Evolutionary conservation across 768 basidiomycete genomes (phyloP), one percentile per base, ranked within the genome.

Genomic region (Phaeotremella fagi): DNA sequence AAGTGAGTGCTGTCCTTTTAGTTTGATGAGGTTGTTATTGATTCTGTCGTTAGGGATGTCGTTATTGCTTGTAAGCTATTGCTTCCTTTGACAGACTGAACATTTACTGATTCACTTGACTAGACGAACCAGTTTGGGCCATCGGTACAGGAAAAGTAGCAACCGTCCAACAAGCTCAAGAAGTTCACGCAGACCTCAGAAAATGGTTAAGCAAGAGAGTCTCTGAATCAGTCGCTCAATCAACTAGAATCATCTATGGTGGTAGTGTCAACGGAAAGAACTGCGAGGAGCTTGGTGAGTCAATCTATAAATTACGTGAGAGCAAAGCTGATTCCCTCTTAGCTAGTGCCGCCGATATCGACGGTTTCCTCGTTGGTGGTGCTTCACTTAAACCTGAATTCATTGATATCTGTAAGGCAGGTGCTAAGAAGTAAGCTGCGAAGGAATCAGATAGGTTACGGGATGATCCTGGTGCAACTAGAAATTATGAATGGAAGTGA

Each of bases 301-400:
- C 22, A 6, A 31, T 28, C 24, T 37, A 16, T 37, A 54, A 31
- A 48, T 18, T 4, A 29, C 7, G 31, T 7, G 31, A 33, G 31
- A 16, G 7, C 48, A 50, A 54, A 18, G 46, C 31, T 33, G 41
- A n/a, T 38, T 31, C 38, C 25, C 20, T 47, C 18, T 16, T 61
- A 94, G 91, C 85, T 25, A 74, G 73, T 6, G 85, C 87, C 66
- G 78, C 78, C 11, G 94, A 98, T 70, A 85, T 97, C 42, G 94
- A 98, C 74, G 94, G 94, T 7, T 97, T 98, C 86, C 84, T 98
- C 61, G 94, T 98, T 33, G 94, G 92, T 23, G 92, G 94, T 23
- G 94, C 94, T 28, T 97, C 92, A 15, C 82, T 99, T 76, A 99
- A 98, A 79, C 91, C 92, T 35, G 92, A 97, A 76, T 95, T 98